Percentiles rank a stretch among this genome's conserved stretches.
phyloP scores from a whole-genome alignment of 1,139 yeast species.

The Pneumocystis sp. region DNA sequence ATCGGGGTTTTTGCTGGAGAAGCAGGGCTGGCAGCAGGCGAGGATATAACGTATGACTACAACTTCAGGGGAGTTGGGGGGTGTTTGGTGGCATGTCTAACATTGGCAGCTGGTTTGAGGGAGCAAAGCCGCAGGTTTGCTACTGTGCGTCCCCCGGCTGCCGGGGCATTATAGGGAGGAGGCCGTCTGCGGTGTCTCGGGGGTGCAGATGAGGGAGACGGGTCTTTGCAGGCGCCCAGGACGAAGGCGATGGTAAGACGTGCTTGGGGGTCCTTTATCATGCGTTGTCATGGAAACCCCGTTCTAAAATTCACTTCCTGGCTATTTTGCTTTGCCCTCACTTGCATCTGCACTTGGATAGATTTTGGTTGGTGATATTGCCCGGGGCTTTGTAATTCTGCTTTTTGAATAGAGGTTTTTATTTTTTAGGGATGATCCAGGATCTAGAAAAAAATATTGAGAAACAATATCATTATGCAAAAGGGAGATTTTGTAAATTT shows the following conservation, averaged over 20 bases:
- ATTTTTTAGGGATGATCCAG: background rate
- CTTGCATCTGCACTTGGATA: too few relatives aligned
- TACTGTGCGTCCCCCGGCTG: conserved; percentile 27
- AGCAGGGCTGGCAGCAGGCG: conserved; percentile 23
- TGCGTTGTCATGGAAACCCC: too few relatives aligned
- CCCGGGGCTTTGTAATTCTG: too few relatives aligned
- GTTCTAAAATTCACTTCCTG: too few relatives aligned
- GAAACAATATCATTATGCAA: background rate
- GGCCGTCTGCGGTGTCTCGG: background rate
- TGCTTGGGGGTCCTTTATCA: too few relatives aligned
- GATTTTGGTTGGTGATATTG: too few relatives aligned
- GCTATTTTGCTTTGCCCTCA: too few relatives aligned
- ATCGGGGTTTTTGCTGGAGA: conserved; percentile 30
- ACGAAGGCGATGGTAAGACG: too few relatives aligned
- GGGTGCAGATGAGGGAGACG: background rate
- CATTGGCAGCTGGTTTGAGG: conserved; percentile 22
- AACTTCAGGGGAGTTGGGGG: conserved; percentile 22
- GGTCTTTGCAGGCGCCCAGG: too few relatives aligned
- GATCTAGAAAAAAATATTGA: background rate
- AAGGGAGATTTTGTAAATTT: background rate
- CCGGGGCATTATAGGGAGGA: conserved; percentile 27
- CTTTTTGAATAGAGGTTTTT: background rate
- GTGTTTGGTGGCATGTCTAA: too few relatives aligned
- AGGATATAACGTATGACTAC: conserved; percentile 30
- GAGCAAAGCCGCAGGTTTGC: conserved; percentile 27